Evolutionary conservation across 225 moss, liverwort and hornwort species (phyloP).

Genomic region (Lunularia cruciata): DNA sequence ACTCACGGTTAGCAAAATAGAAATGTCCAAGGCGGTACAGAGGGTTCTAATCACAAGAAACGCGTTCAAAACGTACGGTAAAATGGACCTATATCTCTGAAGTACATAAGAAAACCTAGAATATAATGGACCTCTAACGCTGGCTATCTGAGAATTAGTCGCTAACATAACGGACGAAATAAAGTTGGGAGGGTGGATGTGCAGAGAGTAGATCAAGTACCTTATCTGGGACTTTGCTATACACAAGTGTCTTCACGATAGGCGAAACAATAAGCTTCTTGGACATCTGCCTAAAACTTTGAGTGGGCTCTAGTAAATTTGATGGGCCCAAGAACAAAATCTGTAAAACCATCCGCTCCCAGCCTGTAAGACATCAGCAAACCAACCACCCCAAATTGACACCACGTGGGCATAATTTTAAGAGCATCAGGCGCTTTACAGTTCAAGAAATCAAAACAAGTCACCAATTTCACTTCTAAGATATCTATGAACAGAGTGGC

Average conservation of each 20-base stretch:
- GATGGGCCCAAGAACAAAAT: constrained; percentile 94
- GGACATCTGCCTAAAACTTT: constrained; percentile 82
- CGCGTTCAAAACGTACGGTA: background rate
- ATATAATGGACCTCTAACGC: too few relatives aligned
- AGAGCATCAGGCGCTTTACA: too few relatives aligned
- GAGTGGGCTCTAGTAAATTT: constrained; percentile 81
- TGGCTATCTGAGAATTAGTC: too few relatives aligned
- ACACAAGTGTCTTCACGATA: constrained; percentile 91
- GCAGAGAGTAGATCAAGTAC: constrained; percentile 40
- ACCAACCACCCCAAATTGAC: background rate
- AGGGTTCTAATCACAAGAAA: background rate
- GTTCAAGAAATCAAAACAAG: too few relatives aligned
- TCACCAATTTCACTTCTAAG: too few relatives aligned
- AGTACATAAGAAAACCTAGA: too few relatives aligned
- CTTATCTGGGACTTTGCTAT: constrained; percentile 88
- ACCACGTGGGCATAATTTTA: too few relatives aligned
- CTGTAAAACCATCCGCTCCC: constrained; percentile 99
- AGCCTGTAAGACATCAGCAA: constrained; percentile 53
- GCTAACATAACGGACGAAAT: too few relatives aligned
- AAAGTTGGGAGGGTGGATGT: background rate
- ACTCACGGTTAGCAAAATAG: too few relatives aligned
- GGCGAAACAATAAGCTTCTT: constrained; percentile 94
- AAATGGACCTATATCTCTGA: background rate
- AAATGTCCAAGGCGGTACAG: too few relatives aligned
- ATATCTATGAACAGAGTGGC: too few relatives aligned